Conservation (phyloP, 208 protist species). For the Trypanosoma platydactyli region DNA sequence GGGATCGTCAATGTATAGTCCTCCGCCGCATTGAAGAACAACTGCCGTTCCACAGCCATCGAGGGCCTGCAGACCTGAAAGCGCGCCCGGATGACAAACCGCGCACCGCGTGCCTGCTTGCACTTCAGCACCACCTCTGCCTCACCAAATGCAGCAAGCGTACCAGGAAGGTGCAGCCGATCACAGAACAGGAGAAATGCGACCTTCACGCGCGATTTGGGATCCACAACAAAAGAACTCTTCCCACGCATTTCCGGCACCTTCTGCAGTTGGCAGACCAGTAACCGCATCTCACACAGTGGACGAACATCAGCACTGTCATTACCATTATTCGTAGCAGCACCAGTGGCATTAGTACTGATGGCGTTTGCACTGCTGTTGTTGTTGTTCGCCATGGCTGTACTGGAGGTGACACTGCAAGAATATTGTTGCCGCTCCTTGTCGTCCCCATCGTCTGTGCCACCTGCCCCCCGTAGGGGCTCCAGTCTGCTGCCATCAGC, state of each 20-base stretch:
- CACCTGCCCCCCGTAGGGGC: background rate
- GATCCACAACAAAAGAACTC: slow-evolving; percentile 79
- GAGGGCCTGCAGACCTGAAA: slow-evolving; percentile 73
- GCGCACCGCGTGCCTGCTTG: slow-evolving; percentile 79
- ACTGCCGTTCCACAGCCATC: slow-evolving; percentile 47
- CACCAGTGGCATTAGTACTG: background rate
- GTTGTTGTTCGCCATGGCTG: slow-evolving; percentile 1
- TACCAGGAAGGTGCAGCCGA: slow-evolving; percentile 33
- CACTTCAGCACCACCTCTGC: slow-evolving; percentile 84
- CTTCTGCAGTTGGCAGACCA: slow-evolving; percentile 73
- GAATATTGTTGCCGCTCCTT: slow-evolving; percentile 6
- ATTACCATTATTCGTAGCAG: background rate
- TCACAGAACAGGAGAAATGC: slow-evolving; percentile 69
- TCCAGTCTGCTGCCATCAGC: background rate
- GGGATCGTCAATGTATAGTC: slow-evolving; percentile 18
- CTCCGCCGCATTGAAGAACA: slow-evolving; percentile 13
- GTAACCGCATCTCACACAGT: slow-evolving; percentile 59
- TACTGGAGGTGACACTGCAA: background rate
- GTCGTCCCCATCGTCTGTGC: background rate
- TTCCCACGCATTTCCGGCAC: slow-evolving; percentile 53
- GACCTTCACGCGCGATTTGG: slow-evolving; percentile 70
- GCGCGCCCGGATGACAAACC: slow-evolving; percentile 59
- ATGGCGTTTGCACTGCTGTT: background rate
- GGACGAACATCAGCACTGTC: slow-evolving; percentile 10
- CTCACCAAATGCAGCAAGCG: slow-evolving; percentile 50